These are phyloP conservation scores for Eucalyptus cloeziana DNA, from an alignment of 345 rosid species.

Conservation along the genomic window DNA sequence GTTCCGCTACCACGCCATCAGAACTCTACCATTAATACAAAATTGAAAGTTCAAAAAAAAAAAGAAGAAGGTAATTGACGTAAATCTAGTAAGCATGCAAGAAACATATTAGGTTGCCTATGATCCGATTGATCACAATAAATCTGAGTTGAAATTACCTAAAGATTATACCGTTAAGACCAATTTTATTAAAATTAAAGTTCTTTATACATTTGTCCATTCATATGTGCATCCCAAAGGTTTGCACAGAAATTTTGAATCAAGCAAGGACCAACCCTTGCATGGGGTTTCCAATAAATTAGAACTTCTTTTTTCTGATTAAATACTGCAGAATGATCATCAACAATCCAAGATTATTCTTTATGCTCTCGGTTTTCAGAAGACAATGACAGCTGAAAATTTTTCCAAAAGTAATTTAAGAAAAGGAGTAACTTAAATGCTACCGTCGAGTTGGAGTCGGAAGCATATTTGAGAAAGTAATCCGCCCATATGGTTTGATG, in stretches of 20 bases:
- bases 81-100: neutral
- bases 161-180: neutral
- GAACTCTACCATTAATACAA: neutral
- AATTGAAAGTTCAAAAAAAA: neutral
- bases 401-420: neutral
- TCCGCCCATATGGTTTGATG: conserved; percentile 8
- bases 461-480: neutral
- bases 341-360: neutral
- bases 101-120: neutral
- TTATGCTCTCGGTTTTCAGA: neutral
- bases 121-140: neutral
- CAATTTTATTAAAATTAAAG: neutral
- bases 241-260: neutral
- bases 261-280: neutral
- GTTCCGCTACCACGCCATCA: neutral
- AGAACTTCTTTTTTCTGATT: neutral
- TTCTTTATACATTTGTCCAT: neutral
- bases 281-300: neutral
- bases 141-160: neutral
- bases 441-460: neutral
- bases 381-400: neutral
- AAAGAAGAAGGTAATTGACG: neutral
- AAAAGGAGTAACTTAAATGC: neutral
- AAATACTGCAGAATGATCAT: neutral
- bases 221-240: neutral